Base-by-base conservation (phyloP, 371 early-diverging fungal genomes). In the Encephalitozoon intestinalis region DNA sequence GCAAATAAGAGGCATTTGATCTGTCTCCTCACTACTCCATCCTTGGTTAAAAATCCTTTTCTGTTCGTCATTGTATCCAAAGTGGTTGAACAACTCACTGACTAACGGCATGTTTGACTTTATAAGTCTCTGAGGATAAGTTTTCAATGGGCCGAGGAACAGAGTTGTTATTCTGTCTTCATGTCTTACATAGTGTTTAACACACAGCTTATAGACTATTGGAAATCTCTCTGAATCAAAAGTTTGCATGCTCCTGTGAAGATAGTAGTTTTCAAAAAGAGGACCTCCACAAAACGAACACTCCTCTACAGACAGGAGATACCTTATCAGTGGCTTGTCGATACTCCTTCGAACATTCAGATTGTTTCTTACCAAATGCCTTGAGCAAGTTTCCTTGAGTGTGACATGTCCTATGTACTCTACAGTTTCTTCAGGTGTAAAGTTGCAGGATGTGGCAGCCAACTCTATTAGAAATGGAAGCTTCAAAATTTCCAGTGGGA, bases 211-310 rank as follows among this genome's bases (percentile, higher is more conserved):
- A 63, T 82, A 81, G 5, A 51, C 53, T 30, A 82, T 54, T 25
- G 78, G 78, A 50, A 73, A 68, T 3, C 31, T 44, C 5, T 54
- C 52, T 15, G 43, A 40, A 28, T 77, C 73, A 51, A 69, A 70
- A 23, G 31, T 34, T 4, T 79, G 66, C n/a, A 65, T 75, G 67
- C 46, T 71, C 15, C 51, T 53, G 41, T 73, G 50, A 7, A 63
- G 53, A 63, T 53, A 46, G 79, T 69, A 88, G 0, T 84, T 82
- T n/a, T 91, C 89, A 82, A 92, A 91, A 72, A 87, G 90, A 6
- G 94, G 92, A 0, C 92, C 92, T 18, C 85, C 85, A 79, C 94
- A 94, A 81, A 89, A 91, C 5, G 91, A 86, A 82, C 94, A 94
- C 21, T 82, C 80, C 51, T 88, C 84, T 1, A 87, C 88, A 12